Evolutionary conservation across 331 rosid genomes (phyloP), one percentile per base, ranked within the genome.

Genomic region (Cydonia oblonga): DNA sequence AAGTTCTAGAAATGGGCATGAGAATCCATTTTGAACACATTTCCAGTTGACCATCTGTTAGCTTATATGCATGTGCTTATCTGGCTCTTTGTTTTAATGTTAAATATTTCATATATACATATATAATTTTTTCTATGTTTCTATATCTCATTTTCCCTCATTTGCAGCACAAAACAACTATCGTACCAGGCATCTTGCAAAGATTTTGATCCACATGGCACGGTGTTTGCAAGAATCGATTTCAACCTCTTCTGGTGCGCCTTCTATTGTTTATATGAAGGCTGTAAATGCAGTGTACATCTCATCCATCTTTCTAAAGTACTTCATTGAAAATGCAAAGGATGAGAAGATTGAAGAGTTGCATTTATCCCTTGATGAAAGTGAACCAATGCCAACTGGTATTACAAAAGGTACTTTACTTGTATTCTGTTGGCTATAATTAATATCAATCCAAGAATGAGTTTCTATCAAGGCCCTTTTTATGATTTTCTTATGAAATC

Each of bases 251-350:
- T 71, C 93, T 68, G 96, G 85, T 71, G 87, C 75, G 33, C 77
- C 87, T 38, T 81, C 89, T 64, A 68, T 58, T 80, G 93, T 71
- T 53, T 87, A 90, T 75, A 89, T 81, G 69, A 90, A 95, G 83
- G 96, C 99, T 66, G 81, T 89, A 24, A 91, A 91, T 86, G 96
- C 96, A 22, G 84, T 88, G 73, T 87, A 95, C 82, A 83, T 95
- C 51, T 78, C 96, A 70, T 91, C 99, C 5, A 72, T 87, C 44
- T 95, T 95, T 81, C 70, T 95, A 53, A 95, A 91, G 89, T 82
- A 91, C 85, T 81, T 90, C 68, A 87, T 95, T 76, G 97, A 95
- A 86, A 90, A 68, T 84, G 80, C 73, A 35, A 76, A 82, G 81
- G 84, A 83, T 4, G 83, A 79, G 26, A 76, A 75, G 74, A 51